These are phyloP conservation scores for Stylonectria norvegica DNA, from an alignment of 2,329 filamentous ascomycete species.

Conservation along the genomic window DNA sequence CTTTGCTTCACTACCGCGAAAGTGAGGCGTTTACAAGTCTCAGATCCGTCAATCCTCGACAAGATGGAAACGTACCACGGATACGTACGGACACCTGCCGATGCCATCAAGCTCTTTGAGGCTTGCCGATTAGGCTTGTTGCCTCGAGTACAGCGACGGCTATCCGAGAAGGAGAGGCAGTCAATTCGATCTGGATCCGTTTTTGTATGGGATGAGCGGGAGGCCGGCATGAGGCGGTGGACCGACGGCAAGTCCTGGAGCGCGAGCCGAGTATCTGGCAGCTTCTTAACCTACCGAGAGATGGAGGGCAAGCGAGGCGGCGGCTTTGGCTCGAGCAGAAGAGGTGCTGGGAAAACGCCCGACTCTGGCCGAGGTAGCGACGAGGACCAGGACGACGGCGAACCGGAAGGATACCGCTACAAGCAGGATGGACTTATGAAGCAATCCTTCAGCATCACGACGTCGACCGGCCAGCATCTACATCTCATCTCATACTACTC, in stretches of 20 bases:
- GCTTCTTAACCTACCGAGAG: conserved; percentile 94
- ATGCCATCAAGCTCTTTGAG: conserved; percentile 98
- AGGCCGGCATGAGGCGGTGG: conserved; percentile 97
- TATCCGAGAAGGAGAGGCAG: conserved; percentile 96
- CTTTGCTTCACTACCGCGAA: conserved; percentile 12
- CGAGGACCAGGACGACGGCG: conserved; percentile 78
- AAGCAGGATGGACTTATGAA: conserved; percentile 98
- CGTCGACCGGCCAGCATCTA: conserved; percentile 80
- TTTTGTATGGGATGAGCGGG: conserved; percentile 99
- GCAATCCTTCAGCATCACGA: conserved; percentile 99
- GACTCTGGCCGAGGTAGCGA: conserved; percentile 79
- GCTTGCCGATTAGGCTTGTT: conserved; percentile 86
- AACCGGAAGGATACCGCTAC: conserved; percentile 88
- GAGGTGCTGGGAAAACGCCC: conserved; percentile 70
- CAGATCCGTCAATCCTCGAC: conserved; percentile 21
- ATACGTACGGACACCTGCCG: conserved; percentile 88
- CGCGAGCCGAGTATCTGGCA: conserved; percentile 92
- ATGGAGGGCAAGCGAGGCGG: conserved; percentile 98
- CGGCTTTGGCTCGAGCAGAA: conserved; percentile 59
- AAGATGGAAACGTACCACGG: conserved; percentile 96
- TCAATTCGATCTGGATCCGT: conserved; percentile 95
- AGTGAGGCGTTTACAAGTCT: conserved; percentile 16
- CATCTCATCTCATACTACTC: conserved; percentile 98
- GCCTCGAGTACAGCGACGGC: conserved; percentile 83
- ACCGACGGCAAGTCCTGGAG: conserved; percentile 99